Conservation (phyloP, 208 protist species). For the Acanthamoeba lenticulata region DNA sequence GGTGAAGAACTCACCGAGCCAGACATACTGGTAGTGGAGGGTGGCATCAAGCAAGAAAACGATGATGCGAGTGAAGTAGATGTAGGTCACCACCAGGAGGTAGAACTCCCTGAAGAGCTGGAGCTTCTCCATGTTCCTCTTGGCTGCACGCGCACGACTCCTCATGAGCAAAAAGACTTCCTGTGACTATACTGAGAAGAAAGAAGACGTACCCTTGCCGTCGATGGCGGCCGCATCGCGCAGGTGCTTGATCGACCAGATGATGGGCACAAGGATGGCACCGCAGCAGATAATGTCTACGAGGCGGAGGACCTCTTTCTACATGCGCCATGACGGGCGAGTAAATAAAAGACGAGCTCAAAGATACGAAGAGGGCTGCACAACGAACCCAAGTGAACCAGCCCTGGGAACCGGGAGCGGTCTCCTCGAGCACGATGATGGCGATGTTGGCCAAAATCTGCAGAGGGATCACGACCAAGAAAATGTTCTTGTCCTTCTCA, state of each 20-base stretch:
- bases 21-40: slow-evolving; percentile 28
- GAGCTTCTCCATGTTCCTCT: slow-evolving; percentile 81
- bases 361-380: neutral
- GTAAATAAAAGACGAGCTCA: neutral
- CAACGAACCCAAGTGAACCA: slow-evolving; percentile 82
- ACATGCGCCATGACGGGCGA: neutral
- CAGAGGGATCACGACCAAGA: slow-evolving; percentile 78
- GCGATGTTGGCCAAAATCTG: slow-evolving; percentile 88
- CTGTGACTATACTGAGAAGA: too few species aligned
- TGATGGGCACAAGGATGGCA: slow-evolving; percentile 87
- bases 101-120: slow-evolving; percentile 90
- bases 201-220: slow-evolving; percentile 65
- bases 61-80: slow-evolving; percentile 91
- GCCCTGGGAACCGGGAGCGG: slow-evolving; percentile 79
- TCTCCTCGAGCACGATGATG: slow-evolving; percentile 87
- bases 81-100: slow-evolving; percentile 87
- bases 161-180: too few species aligned
- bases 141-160: slow-evolving; percentile 61
- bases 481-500: slow-evolving; percentile 87
- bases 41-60: slow-evolving; percentile 71
- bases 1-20: slow-evolving; percentile 42
- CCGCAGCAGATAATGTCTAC: slow-evolving; percentile 91
- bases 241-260: slow-evolving; percentile 88
- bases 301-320: slow-evolving; percentile 74
- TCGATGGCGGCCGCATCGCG: slow-evolving; percentile 56